Conservation (phyloP, 352 stramenopile species). For the Globisporangium middletonii region DNA sequence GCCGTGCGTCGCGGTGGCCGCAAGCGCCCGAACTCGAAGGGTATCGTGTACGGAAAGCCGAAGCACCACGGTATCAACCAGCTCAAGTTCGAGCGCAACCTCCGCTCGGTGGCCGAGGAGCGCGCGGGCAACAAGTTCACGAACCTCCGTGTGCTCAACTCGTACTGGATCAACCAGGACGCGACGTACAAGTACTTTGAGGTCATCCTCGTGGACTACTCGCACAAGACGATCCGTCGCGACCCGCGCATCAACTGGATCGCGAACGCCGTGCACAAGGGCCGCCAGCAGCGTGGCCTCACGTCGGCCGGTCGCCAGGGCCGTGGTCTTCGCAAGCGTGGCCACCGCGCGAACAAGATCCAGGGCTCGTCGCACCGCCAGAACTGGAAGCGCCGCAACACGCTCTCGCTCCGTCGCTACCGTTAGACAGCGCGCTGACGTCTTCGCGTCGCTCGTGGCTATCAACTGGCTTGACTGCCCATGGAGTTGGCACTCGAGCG, state of each 20-base stretch:
- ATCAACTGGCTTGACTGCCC: constrained; percentile 12
- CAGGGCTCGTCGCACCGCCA: constrained; percentile 95
- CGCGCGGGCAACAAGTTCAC: constrained; percentile 95
- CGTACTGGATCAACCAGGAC: constrained; percentile 99
- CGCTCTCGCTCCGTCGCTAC: constrained; percentile 97
- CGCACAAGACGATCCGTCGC: constrained; percentile 97
- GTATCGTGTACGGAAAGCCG: constrained; percentile 99
- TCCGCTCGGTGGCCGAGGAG: constrained; percentile 97
- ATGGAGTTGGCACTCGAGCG: background rate
- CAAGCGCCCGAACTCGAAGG: constrained; percentile 99
- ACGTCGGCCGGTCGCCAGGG: constrained; percentile 96
- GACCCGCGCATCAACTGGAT: constrained; percentile 99
- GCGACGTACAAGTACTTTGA: constrained; percentile 99
- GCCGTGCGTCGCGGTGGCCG: constrained; percentile 97
- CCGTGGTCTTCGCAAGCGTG: constrained; percentile 97
- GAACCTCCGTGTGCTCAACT: constrained; percentile 99
- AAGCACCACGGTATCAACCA: constrained; percentile 99
- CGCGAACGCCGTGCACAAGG: constrained; percentile 98
- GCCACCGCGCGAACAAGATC: constrained; percentile 99
- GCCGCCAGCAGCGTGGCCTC: constrained; percentile 97
- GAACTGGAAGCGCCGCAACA: constrained; percentile 99
- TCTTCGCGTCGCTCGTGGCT: constrained; percentile 7
- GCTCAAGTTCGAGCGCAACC: constrained; percentile 98
- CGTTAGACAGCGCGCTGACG: constrained; percentile 58
- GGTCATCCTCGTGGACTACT: constrained; percentile 99